phyloP scores from a whole-genome alignment of 2,329 filamentous ascomycete genomes.

The Penicillium vulpinum region DNA sequence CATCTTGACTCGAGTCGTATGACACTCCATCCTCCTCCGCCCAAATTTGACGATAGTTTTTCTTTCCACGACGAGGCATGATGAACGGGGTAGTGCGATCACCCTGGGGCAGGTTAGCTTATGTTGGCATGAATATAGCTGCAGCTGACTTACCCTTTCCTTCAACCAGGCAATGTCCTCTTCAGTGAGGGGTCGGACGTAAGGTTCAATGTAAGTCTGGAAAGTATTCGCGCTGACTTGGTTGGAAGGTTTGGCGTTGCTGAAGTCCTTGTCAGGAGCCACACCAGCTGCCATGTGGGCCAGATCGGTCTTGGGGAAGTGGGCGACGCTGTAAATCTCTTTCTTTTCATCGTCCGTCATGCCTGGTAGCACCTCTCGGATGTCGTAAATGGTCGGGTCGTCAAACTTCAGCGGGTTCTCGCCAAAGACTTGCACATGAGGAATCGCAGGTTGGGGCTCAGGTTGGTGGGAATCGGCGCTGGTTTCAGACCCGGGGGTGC shows the following conservation, averaged over 20 bases:
- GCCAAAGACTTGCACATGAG: slow-evolving; percentile 83
- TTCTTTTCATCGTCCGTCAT: slow-evolving; percentile 86
- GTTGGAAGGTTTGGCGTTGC: slow-evolving; percentile 85
- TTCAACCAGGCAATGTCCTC: slow-evolving; percentile 92
- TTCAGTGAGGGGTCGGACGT: slow-evolving; percentile 83
- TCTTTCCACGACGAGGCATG: slow-evolving; percentile 80
- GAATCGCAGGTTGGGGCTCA: slow-evolving; percentile 60
- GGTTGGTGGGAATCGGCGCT: slow-evolving; percentile 61
- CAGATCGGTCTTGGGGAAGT: slow-evolving; percentile 78
- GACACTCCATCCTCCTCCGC: slow-evolving; percentile 85
- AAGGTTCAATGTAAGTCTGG: slow-evolving; percentile 87
- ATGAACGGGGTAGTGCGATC: slow-evolving; percentile 81
- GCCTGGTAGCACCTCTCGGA: slow-evolving; percentile 68
- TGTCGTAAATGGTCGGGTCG: slow-evolving; percentile 93
- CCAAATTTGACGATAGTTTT: slow-evolving; percentile 88
- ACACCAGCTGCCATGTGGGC: slow-evolving; percentile 82
- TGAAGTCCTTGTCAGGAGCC: slow-evolving; percentile 93
- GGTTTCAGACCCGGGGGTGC: slow-evolving; percentile 62
- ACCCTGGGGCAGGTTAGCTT: slow-evolving; percentile 49
- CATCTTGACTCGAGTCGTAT: slow-evolving; percentile 64
- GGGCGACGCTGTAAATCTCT: slow-evolving; percentile 81
- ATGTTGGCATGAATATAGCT: background rate
- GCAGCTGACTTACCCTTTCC: slow-evolving; percentile 62
- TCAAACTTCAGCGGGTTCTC: slow-evolving; percentile 87
- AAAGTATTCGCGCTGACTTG: slow-evolving; percentile 95